phyloP scores from a whole-genome alignment of 139 green algal genomes.

The Gonium pectorale region DNA sequence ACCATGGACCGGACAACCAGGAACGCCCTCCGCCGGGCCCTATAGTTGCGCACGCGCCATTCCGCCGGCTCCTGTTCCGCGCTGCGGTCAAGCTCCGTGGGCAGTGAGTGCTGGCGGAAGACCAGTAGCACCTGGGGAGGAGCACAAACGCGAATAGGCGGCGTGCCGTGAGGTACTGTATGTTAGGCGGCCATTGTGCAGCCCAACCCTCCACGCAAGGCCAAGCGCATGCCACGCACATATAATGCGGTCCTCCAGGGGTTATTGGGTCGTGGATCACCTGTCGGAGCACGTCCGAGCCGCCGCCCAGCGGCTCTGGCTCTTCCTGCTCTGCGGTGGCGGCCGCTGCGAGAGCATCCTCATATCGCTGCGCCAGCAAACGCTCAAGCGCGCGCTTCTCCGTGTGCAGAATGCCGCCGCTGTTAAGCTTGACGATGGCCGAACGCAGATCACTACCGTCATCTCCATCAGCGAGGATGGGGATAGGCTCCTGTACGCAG shows the following conservation, averaged over 20 bases:
- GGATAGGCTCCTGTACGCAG: neutral
- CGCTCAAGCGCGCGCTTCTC: slow-evolving; percentile 41
- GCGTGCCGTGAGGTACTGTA: too few relatives aligned
- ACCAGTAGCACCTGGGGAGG: neutral
- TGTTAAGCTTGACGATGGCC: slow-evolving; percentile 34
- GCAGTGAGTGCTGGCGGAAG: slow-evolving; percentile 8
- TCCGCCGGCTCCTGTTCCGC: slow-evolving; percentile 12
- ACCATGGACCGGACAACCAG: slow-evolving; percentile 40
- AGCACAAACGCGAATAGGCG: too few relatives aligned
- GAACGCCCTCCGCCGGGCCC: slow-evolving; percentile 21
- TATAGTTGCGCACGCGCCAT: slow-evolving; percentile 22
- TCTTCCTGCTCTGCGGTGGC: neutral
- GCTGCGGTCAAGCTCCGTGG: slow-evolving; percentile 42
- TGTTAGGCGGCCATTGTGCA: too few relatives aligned
- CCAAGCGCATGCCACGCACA: too few relatives aligned
- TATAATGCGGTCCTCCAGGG: too few relatives aligned
- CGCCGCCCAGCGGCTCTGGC: neutral
- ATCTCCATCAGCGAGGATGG: neutral
- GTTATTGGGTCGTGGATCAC: too few relatives aligned
- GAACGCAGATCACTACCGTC: slow-evolving; percentile 12
- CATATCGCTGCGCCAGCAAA: slow-evolving; percentile 38
- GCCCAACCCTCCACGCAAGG: too few relatives aligned
- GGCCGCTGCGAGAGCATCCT: slow-evolving; percentile 27
- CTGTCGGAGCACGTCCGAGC: slow-evolving; percentile 8
- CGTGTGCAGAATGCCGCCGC: slow-evolving; percentile 27